phyloP scores from a whole-genome alignment of 179 eudicot species.

The Actinidia chinensis region DNA sequence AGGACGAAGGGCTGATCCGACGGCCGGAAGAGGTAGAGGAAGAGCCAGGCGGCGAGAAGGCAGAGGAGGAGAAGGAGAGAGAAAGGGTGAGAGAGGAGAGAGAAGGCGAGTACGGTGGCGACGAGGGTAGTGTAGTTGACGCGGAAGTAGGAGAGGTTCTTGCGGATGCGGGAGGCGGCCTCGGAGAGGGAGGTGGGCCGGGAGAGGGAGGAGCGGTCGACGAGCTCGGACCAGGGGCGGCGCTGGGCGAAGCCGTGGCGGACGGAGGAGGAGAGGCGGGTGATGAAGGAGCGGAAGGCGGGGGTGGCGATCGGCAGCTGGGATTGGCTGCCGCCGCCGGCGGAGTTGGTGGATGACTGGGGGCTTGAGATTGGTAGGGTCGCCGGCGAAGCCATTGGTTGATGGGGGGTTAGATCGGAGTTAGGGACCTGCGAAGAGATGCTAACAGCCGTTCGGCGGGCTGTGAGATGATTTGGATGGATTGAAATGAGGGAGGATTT shows the following conservation, averaged over 20 bases:
- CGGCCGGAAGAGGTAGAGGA: slow-evolving; percentile 67
- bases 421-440: no score
- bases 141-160: slow-evolving; percentile 70
- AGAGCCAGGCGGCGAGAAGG: slow-evolving; percentile 69
- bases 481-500: no score
- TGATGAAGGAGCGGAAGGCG: slow-evolving; percentile 55
- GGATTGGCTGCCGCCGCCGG: slow-evolving; percentile 22
- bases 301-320: slow-evolving; percentile 28
- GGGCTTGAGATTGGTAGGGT: slow-evolving; percentile 19
- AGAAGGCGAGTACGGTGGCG: slow-evolving; percentile 47
- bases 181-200: slow-evolving; percentile 67
- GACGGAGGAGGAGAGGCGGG: slow-evolving; percentile 51
- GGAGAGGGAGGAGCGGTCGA: slow-evolving; percentile 62
- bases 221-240: slow-evolving; percentile 77
- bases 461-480: no score
- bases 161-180: slow-evolving; percentile 65
- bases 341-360: no score
- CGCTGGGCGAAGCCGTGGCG: slow-evolving; percentile 57
- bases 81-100: slow-evolving; percentile 62
- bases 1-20: slow-evolving; percentile 55
- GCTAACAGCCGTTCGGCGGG: no score
- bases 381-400: not conserved
- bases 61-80: slow-evolving; percentile 59
- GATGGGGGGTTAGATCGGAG: not conserved
- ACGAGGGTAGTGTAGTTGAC: slow-evolving; percentile 58